Conservation (phyloP, 2,329 filamentous ascomycete species). For the Aspergillus luchuensis region DNA sequence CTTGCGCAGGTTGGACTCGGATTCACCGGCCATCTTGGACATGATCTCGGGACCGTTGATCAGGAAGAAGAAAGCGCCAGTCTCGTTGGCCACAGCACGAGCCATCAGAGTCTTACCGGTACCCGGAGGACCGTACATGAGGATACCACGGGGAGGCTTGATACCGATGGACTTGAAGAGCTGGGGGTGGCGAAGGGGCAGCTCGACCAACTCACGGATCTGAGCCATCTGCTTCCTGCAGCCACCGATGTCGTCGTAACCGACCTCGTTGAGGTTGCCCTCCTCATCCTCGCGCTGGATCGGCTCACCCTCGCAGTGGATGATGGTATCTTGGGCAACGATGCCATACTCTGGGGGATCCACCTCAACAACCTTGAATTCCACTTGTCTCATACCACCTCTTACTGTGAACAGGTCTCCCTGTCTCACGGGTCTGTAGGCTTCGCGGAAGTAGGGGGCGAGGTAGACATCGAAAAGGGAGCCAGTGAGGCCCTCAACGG, state of each 20-base stretch:
- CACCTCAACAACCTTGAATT: slow-evolving; percentile 99
- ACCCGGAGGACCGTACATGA: slow-evolving; percentile 95
- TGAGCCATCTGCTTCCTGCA: slow-evolving; percentile 99
- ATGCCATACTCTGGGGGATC: slow-evolving; percentile 98
- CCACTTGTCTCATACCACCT: slow-evolving; percentile 97
- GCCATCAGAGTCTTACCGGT: slow-evolving; percentile 99
- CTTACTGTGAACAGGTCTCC: slow-evolving; percentile 97
- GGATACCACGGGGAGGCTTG: slow-evolving; percentile 96
- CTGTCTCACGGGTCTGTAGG: slow-evolving; percentile 94
- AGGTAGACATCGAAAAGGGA: slow-evolving; percentile 99
- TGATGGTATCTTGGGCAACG: slow-evolving; percentile 96
- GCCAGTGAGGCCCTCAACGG: slow-evolving; percentile 94
- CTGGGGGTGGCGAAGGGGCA: slow-evolving; percentile 93
- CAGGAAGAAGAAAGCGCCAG: slow-evolving; percentile 97
- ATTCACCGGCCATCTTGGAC: slow-evolving; percentile 99
- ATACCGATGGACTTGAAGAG: slow-evolving; percentile 99
- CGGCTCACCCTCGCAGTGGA: slow-evolving; percentile 95
- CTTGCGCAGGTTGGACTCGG: slow-evolving; percentile 95
- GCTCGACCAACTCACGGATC: slow-evolving; percentile 97
- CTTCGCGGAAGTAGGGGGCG: slow-evolving; percentile 98
- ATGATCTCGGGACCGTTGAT: slow-evolving; percentile 99
- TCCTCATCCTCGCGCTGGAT: slow-evolving; percentile 99
- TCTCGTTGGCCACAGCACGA: slow-evolving; percentile 97
- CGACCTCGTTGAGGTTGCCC: slow-evolving; percentile 98
- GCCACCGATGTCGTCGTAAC: slow-evolving; percentile 98